phyloP scores from a whole-genome alignment of 768 basidiomycete genomes.

The Pholiota conissans region DNA sequence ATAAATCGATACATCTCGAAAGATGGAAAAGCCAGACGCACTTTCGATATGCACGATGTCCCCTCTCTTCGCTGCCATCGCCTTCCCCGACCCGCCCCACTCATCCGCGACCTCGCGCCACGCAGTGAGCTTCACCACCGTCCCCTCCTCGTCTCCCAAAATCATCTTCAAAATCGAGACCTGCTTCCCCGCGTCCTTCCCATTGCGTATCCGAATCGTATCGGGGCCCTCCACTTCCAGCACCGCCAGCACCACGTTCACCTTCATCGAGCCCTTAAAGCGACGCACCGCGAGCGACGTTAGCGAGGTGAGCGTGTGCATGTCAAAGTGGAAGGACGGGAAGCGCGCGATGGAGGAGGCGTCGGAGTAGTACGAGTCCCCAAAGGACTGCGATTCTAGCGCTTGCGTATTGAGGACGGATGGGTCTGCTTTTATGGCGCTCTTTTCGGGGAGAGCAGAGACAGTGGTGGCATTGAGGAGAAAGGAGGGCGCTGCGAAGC shows the following conservation, averaged over 20 bases:
- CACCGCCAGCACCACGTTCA: constrained; percentile 61
- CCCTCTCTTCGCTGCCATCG: constrained; percentile 57
- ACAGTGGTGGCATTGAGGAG: constrained; percentile 20
- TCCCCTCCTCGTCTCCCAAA: constrained; percentile 70
- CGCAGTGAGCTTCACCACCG: constrained; percentile 69
- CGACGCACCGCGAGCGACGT: constrained; percentile 32
- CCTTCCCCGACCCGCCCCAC: constrained; percentile 56
- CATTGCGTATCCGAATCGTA: constrained; percentile 64
- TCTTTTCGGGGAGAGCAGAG: constrained; percentile 19
- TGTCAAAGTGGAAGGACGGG: constrained; percentile 72
- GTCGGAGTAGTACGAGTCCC: constrained; percentile 58
- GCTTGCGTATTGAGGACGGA: constrained; percentile 19
- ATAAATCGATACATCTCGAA: not conserved
- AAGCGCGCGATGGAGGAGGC: constrained; percentile 73
- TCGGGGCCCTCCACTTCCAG: constrained; percentile 82
- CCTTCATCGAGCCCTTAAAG: constrained; percentile 44
- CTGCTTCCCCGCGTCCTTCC: constrained; percentile 67
- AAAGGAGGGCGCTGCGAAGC: constrained; percentile 26
- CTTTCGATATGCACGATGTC: constrained; percentile 74
- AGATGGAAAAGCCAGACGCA: constrained; percentile 29
- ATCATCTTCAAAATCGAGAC: constrained; percentile 70
- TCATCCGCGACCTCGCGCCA: constrained; percentile 77
- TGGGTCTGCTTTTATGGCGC: constrained; percentile 9
- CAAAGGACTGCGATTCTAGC: constrained; percentile 39
- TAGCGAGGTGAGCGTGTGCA: constrained; percentile 58